Evolutionary conservation across 2,329 filamentous ascomycete genomes (phyloP).

Genomic region (Thelonectria blattea): DNA sequence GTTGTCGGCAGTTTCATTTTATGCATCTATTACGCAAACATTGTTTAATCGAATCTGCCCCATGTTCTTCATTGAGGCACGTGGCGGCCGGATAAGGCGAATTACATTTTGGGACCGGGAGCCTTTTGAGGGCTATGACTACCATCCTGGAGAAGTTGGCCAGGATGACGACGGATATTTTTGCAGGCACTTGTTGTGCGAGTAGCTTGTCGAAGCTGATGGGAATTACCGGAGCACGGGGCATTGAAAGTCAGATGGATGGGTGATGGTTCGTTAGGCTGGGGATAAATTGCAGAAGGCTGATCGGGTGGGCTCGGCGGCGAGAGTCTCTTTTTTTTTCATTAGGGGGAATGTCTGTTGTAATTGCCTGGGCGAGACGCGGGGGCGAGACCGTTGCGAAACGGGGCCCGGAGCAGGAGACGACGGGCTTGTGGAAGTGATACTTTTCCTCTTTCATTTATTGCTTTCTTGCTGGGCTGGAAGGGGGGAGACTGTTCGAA

Average conservation of each 20-base stretch:
- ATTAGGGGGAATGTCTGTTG: slow-evolving; percentile 16
- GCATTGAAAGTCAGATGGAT: slow-evolving; percentile 8
- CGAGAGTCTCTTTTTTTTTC: slow-evolving; percentile 12
- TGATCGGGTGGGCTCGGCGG: slow-evolving; percentile 2
- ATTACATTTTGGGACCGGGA: slow-evolving; percentile 30
- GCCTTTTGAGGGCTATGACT: slow-evolving; percentile 23
- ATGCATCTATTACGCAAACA: slow-evolving; percentile 26
- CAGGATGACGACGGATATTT: slow-evolving; percentile 26
- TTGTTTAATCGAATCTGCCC: slow-evolving; percentile 35
- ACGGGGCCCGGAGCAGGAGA: slow-evolving; percentile 20
- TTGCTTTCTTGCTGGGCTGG: slow-evolving; percentile 18
- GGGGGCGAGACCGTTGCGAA: slow-evolving; percentile 24
- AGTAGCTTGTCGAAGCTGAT: slow-evolving; percentile 11
- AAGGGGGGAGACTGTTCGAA: slow-evolving; percentile 31
- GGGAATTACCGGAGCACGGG: slow-evolving; percentile 18
- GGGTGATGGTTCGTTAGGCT: slow-evolving; percentile 12
- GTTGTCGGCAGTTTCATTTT: slow-evolving; percentile 26
- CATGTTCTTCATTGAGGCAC: slow-evolving; percentile 23
- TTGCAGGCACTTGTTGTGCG: slow-evolving; percentile 15
- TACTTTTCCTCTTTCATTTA: slow-evolving; percentile 23
- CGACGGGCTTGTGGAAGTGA: slow-evolving; percentile 28
- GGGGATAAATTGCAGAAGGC: slow-evolving; percentile 23
- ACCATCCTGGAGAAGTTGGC: slow-evolving; percentile 22
- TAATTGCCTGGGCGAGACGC: slow-evolving; percentile 32
- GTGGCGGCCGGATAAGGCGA: slow-evolving; percentile 23